Evolutionary conservation across 805 yeast genomes (phyloP), one percentile per base, ranked within the genome.

Genomic region (Komagataella ulmi): DNA sequence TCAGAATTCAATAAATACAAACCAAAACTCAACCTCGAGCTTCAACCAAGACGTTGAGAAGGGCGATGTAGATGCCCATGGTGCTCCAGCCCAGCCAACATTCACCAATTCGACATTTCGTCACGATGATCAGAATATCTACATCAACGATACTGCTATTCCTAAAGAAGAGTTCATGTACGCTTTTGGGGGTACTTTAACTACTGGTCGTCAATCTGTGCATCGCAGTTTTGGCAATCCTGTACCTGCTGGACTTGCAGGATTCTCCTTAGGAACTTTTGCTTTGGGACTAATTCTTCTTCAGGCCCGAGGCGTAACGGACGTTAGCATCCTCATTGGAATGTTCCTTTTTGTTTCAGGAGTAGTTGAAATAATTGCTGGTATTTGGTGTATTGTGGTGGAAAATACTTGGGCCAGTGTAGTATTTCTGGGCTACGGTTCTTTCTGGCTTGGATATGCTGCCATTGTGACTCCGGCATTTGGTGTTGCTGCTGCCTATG

Each of bases 111-210:
- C 40, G 8, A 30, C 62, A 3, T 66, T 66, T 54, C 69, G 74
- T n/a, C 70, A 66, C 43, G 76, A 73, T 51, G 65, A 66, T 19
- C 71, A 73, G 45, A 64, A 65, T 54, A 66, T 75, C 46, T 67
- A 67, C 52, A 67, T 75, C 47, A 75, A 73, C 50, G 67, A 69
- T 50, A 58, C 63, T 45, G 64, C 67, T 21, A 75, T 79, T 63
- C 69, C 71, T 52, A 72, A 77, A 51, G 70, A 70, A 24, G 89
- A 83, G 52, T 74, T 83, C 55, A 63, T 79, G 56, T 69, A 70
- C 40, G 88, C 87, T 2, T 81, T 82, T 59, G 86, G 84, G 14
- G 86, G 85, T 59, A 69, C 70, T 7, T 64, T 75, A 53, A 71
- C 72, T 49, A 70, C 77, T 5, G 74, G 79, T 50, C 59, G 56